These are phyloP conservation scores for Macadamia tetraphylla DNA, from an alignment of 164 flowering plant genomes.

Conservation along the genomic window DNA sequence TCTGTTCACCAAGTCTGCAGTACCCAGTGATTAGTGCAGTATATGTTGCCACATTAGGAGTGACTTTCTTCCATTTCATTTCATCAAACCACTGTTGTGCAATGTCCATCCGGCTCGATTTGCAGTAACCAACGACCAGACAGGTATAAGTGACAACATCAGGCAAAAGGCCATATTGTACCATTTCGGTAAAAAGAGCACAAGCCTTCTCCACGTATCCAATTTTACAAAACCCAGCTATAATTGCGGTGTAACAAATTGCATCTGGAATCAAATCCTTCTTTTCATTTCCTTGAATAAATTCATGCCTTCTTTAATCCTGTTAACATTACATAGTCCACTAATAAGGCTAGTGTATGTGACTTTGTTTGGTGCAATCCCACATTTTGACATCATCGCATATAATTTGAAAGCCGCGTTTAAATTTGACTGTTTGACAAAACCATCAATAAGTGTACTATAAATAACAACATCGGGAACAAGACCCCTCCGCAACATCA, in stretches of 20 bases:
- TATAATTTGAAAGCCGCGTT: slow-evolving; percentile 34
- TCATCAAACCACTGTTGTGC: slow-evolving; percentile 26
- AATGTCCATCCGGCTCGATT: slow-evolving; percentile 26
- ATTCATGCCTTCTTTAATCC: slow-evolving; percentile 30
- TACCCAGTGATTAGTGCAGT: slow-evolving; percentile 35
- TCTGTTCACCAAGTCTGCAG: slow-evolving; percentile 20
- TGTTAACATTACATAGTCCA: slow-evolving; percentile 21
- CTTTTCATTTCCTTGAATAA: slow-evolving; percentile 38
- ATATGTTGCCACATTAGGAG: slow-evolving; percentile 40
- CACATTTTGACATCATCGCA: slow-evolving; percentile 33
- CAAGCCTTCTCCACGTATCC: slow-evolving; percentile 38
- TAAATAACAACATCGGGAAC: slow-evolving; percentile 39
- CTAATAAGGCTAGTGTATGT: slow-evolving; percentile 40
- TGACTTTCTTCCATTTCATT: slow-evolving; percentile 25
- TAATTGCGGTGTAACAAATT: slow-evolving; percentile 44
- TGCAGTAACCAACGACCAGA: slow-evolving; percentile 47
- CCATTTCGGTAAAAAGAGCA: slow-evolving; percentile 36
- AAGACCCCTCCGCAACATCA: slow-evolving; percentile 43
- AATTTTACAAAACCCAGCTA: slow-evolving; percentile 44
- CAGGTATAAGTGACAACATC: slow-evolving; percentile 49
- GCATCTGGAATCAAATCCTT: slow-evolving; percentile 39
- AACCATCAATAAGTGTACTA: slow-evolving; percentile 44
- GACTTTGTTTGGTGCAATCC: slow-evolving; percentile 30
- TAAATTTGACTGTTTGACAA: slow-evolving; percentile 35
- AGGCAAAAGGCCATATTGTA: slow-evolving; percentile 24